Base-by-base conservation (phyloP, 306 rosid species). In the Glycine tomentella region DNA sequence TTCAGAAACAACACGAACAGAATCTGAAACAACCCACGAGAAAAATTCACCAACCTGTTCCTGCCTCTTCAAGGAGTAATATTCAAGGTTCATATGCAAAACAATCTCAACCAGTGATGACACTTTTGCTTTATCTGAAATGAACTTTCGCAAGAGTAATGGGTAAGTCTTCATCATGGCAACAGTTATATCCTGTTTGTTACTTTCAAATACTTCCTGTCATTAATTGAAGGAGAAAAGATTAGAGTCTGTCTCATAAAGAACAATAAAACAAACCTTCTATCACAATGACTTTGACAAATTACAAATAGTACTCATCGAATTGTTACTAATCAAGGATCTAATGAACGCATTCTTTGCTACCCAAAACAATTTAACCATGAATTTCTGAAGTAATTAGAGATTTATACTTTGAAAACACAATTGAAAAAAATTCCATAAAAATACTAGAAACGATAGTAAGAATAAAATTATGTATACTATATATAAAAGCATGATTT, bases 131-230 rank as follows among this genome's bases (percentile, higher is more conserved):
- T 89, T 91, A 81, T 95, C 97, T 64, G 99, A 90, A 87, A 95
- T 89, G 87, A 88, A 95, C 87, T 95, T 95, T 77, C 86, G 93
- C 86, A 95, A 88, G 72, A 95, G 95, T 72, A 81, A 82, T 14
- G 99, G 97, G 88, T 91, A 93, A 78, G 68, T 86, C 87, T 90
- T 89, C 97, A 95, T 89, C 96, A 91, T 87, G 84, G 91, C 93
- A 86, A 90, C 82, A 75, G 97, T 93, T 83, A 95, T 84, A 76
- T 93, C 97, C 71, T 85, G 93, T 89, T 81, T 95, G 81, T 93
- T 93, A 80, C 84, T 90, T 84, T 90, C 97, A 85, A 95, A 89
- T 64, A 73, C 67, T 78, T 95, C 99, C 99, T 95, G 92, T 69
- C 42, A 84, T 72, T 67, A 65, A 67, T 86, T 73, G 82, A 44